Evolutionary conservation across 768 basidiomycete genomes (phyloP).

Genomic region (Crepidotus variabilis): DNA sequence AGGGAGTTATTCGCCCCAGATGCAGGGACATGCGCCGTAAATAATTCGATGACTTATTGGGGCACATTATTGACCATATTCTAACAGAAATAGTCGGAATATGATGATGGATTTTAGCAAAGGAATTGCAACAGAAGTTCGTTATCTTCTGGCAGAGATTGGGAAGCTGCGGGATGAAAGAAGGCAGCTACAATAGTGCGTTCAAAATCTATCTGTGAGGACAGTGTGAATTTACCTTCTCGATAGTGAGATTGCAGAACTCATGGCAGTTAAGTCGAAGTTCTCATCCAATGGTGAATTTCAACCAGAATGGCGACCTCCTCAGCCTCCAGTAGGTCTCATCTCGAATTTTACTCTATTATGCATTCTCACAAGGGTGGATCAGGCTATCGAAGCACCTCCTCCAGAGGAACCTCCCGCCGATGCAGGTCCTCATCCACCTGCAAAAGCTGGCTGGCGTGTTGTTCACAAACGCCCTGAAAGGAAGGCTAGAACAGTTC

Average conservation of each 20-base stretch:
- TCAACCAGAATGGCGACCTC: slow-evolving; percentile 68
- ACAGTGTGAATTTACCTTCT: slow-evolving; percentile 1
- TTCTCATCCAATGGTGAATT: slow-evolving; percentile 79
- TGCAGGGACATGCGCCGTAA: slow-evolving; percentile 11
- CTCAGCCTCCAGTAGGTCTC: slow-evolving; percentile 51
- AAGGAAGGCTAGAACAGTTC: slow-evolving; percentile 43
- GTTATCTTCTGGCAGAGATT: slow-evolving; percentile 74
- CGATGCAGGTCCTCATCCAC: slow-evolving; percentile 40
- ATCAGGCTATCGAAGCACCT: slow-evolving; percentile 33
- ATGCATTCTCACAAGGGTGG: neutral
- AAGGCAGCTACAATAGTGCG: slow-evolving; percentile 72
- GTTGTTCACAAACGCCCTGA: slow-evolving; percentile 63
- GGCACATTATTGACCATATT: neutral
- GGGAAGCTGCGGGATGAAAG: slow-evolving; percentile 78
- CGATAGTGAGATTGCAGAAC: slow-evolving; percentile 74
- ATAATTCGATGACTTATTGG: slow-evolving; percentile 1
- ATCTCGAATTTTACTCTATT: neutral
- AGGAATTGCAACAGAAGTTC: slow-evolving; percentile 75
- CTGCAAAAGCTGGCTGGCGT: slow-evolving; percentile 72
- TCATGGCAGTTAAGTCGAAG: slow-evolving; percentile 81
- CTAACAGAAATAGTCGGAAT: slow-evolving; percentile 15
- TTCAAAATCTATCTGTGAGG: slow-evolving; percentile 18
- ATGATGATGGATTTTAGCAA: slow-evolving; percentile 82
- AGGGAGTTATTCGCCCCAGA: slow-evolving; percentile 21
- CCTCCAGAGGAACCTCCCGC: slow-evolving; percentile 39